phyloP scores from a whole-genome alignment of 2,329 filamentous ascomycete genomes.

The Mollisia scopiformis region DNA sequence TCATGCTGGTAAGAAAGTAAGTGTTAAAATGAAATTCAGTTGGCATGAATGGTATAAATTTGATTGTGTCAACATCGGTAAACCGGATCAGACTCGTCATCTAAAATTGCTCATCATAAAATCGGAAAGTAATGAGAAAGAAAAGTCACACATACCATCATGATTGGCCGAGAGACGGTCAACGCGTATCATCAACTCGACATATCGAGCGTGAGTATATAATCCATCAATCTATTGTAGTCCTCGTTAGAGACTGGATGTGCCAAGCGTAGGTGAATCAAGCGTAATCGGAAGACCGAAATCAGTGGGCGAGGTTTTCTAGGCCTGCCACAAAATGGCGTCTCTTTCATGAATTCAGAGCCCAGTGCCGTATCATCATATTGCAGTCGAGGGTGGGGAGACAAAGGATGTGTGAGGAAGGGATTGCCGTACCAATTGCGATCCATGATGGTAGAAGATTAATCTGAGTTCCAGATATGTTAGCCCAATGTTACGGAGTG shows the following conservation, averaged over 20 bases:
- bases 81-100: conserved; percentile 81
- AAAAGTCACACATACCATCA: conserved; percentile 16
- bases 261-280: neutral
- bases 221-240: neutral
- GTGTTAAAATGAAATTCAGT: conserved; percentile 43
- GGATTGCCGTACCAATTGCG: neutral
- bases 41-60: conserved; percentile 77
- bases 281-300: conserved; percentile 27
- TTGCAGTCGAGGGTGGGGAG: conserved; percentile 22
- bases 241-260: neutral
- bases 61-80: conserved; percentile 71
- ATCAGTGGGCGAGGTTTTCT: conserved; percentile 99
- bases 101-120: conserved; percentile 58
- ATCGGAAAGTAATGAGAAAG: conserved; percentile 20
- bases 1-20: neutral
- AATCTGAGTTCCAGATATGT: neutral
- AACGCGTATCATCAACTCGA: too few relatives aligned
- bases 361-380: conserved; percentile 97
- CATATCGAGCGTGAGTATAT: too few relatives aligned
- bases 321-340: conserved; percentile 95
- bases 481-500: neutral
- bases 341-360: conserved; percentile 79
- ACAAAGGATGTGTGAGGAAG: conserved; percentile 14
- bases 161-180: too few relatives aligned
- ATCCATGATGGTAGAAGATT: neutral